These are phyloP conservation scores for Acrocalymma vagum DNA, from an alignment of 2,329 filamentous ascomycete genomes.

Conservation along the genomic window DNA sequence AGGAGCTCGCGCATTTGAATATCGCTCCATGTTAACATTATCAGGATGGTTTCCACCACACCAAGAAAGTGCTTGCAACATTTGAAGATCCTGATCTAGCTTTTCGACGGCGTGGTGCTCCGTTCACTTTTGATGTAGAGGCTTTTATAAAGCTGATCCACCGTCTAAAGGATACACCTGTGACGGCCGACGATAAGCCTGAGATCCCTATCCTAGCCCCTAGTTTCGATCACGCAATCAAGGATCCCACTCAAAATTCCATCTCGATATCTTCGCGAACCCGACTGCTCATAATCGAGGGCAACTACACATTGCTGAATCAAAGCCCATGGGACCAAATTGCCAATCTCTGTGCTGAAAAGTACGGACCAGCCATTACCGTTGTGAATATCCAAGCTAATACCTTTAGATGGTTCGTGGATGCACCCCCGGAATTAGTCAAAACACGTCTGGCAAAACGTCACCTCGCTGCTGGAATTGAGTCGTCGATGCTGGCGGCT, in stretches of 20 bases:
- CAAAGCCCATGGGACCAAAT: constrained; percentile 28
- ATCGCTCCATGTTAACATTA: constrained; percentile 1
- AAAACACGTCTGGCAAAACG: constrained; percentile 26
- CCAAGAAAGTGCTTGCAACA: constrained; percentile 23
- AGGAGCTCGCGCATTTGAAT: constrained; percentile 4
- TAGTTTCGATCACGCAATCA: constrained; percentile 33
- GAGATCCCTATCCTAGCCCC: constrained; percentile 26
- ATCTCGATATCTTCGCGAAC: constrained; percentile 29
- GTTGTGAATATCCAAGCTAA: constrained; percentile 4
- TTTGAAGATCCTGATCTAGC: constrained; percentile 27
- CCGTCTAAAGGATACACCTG: constrained; percentile 20
- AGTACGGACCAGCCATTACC: constrained; percentile 13
- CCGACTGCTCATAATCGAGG: constrained; percentile 32
- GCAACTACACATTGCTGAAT: constrained; percentile 35
- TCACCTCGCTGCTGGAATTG: constrained; percentile 33
- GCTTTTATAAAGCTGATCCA: constrained; percentile 26
- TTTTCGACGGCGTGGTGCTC: constrained; percentile 33
- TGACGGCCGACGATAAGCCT: constrained; percentile 21
- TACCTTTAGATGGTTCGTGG: constrained; percentile 31
- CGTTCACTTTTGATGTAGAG: constrained; percentile 34
- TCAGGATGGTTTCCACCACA: constrained; percentile 37
- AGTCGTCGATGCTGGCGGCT: constrained; percentile 25
- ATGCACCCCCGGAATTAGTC: constrained; percentile 24
- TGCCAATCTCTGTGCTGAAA: constrained; percentile 23
- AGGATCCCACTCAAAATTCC: constrained; percentile 28